A percentile compares a stretch with the other conserved stretches of the same genome.
These are phyloP conservation scores for Aspergillus haitiensis DNA, from an alignment of 495 filamentous ascomycete species.

Conservation along the genomic window DNA sequence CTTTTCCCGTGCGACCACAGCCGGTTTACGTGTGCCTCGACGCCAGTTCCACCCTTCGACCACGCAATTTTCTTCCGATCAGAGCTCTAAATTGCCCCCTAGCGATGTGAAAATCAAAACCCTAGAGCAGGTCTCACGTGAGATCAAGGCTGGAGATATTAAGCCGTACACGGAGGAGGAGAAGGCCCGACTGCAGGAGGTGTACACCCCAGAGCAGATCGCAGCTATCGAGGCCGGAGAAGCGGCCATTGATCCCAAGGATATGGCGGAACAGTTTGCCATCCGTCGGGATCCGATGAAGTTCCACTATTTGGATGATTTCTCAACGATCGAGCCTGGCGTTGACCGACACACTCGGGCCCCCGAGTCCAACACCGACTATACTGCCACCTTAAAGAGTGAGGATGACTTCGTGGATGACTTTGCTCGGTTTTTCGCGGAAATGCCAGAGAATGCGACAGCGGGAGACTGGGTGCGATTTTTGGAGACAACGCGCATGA, in stretches of 20 bases:
- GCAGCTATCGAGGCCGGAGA: slow-evolving; percentile 86
- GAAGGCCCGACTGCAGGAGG: slow-evolving; percentile 56
- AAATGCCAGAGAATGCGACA: slow-evolving; percentile 49
- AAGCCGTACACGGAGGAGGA: slow-evolving; percentile 69
- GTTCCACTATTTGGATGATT: slow-evolving; percentile 82
- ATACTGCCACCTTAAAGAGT: slow-evolving; percentile 60
- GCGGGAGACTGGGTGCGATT: slow-evolving; percentile 49
- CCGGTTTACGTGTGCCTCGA: slow-evolving; percentile 45
- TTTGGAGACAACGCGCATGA: slow-evolving; percentile 47
- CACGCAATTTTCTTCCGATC: slow-evolving; percentile 36
- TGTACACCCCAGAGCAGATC: slow-evolving; percentile 79
- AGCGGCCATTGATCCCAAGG: slow-evolving; percentile 70
- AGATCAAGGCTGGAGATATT: slow-evolving; percentile 48
- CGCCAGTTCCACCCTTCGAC: slow-evolving; percentile 56
- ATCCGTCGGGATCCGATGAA: slow-evolving; percentile 68
- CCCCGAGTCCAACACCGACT: slow-evolving; percentile 57
- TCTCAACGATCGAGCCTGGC: slow-evolving; percentile 70
- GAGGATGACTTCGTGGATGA: slow-evolving; percentile 56
- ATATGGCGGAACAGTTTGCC: slow-evolving; percentile 70
- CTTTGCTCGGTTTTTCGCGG: slow-evolving; percentile 56
- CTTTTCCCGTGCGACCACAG: slow-evolving; percentile 42
- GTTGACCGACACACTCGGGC: slow-evolving; percentile 65
- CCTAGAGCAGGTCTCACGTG: slow-evolving; percentile 20
- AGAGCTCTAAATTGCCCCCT: slow-evolving; percentile 19
- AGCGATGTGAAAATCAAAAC: slow-evolving; percentile 19